These are phyloP conservation scores for Penicillium sp. DNA, from an alignment of 2,329 filamentous ascomycete genomes.

Conservation along the genomic window DNA sequence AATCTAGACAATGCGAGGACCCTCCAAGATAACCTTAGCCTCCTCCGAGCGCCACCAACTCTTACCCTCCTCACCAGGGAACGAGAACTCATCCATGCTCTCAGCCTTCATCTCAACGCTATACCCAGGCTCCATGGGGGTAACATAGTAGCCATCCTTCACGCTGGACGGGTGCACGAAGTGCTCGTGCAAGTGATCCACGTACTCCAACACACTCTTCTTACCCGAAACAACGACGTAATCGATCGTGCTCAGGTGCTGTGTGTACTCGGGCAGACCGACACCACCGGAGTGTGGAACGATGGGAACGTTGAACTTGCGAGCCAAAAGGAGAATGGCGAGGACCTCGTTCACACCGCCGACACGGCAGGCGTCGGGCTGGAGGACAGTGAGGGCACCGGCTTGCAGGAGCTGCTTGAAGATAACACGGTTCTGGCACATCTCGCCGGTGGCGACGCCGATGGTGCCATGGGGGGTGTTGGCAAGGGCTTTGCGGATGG, in stretches of 20 bases:
- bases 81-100: slow-evolving; percentile 80
- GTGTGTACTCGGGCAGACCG: slow-evolving; percentile 89
- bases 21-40: slow-evolving; percentile 73
- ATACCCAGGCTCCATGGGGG: slow-evolving; percentile 80
- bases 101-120: slow-evolving; percentile 91
- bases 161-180: slow-evolving; percentile 81
- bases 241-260: slow-evolving; percentile 90
- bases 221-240: slow-evolving; percentile 85
- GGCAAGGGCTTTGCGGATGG: slow-evolving; percentile 76
- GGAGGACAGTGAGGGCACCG: slow-evolving; percentile 82
- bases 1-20: slow-evolving; percentile 42
- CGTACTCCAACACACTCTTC: slow-evolving; percentile 82
- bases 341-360: slow-evolving; percentile 91
- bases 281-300: slow-evolving; percentile 90
- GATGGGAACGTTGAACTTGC: slow-evolving; percentile 71
- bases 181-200: slow-evolving; percentile 92
- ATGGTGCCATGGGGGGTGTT: slow-evolving; percentile 61
- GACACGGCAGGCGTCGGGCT: slow-evolving; percentile 87
- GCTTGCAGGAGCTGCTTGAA: slow-evolving; percentile 88
- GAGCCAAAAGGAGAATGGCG: slow-evolving; percentile 82
- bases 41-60: slow-evolving; percentile 86
- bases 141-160: slow-evolving; percentile 84
- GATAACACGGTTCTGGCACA: slow-evolving; percentile 92
- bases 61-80: slow-evolving; percentile 74
- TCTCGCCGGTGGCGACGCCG: slow-evolving; percentile 88